Base-by-base conservation (phyloP, 306 rosid genomes). In the Comarum palustre region DNA sequence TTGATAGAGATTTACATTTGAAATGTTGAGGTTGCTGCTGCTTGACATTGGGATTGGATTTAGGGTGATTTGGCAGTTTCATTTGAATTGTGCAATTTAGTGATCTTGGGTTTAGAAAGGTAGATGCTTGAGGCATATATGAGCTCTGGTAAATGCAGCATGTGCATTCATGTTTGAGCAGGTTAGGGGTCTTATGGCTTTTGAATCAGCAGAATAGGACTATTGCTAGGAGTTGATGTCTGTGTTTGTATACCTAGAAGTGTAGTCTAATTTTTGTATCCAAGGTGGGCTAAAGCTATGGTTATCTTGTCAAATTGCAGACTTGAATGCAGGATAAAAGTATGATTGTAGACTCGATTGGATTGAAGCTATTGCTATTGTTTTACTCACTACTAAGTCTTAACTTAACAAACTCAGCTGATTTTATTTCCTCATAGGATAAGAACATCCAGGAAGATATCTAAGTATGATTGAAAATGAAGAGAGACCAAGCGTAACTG, bases 1-100 rank as follows among this genome's bases (percentile, higher is more conserved):
- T 29, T 75, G 45, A 31, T 47, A 34, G 12, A 11, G 24, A 8
- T 39, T 27, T 16, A 38, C n/a, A n/a, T n/a, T 75, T 52, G 41
- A 32, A 36, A 15, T 12, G 47, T n/a, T 74, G 43, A 15, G 19
- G 19, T 10, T 61, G 66, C 62, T 59, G 11, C 7, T 62, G 80
- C 77, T 77, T 20, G 59, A 73, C 46, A 32, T 67, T 59, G 60
- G 61, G 22, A 19, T 68, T 43, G 69, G 81, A 58, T 43, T 58
- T 81, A 59, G 25, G 54, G 11, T 17, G n/a, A 19, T 73, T 83
- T 74, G 63, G 45, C 43, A n/a, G 46, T 48, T 73, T 31, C 60
- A 55, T 75, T 24, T 24, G 47, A 71, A 76, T 32, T 73, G 16
- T 71, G 41, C 73, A 64, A 43, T 70, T 38, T 59, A 39, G 51